phyloP scores from a whole-genome alignment of 805 yeast genomes.

The Wickerhamiella spandovensis region DNA sequence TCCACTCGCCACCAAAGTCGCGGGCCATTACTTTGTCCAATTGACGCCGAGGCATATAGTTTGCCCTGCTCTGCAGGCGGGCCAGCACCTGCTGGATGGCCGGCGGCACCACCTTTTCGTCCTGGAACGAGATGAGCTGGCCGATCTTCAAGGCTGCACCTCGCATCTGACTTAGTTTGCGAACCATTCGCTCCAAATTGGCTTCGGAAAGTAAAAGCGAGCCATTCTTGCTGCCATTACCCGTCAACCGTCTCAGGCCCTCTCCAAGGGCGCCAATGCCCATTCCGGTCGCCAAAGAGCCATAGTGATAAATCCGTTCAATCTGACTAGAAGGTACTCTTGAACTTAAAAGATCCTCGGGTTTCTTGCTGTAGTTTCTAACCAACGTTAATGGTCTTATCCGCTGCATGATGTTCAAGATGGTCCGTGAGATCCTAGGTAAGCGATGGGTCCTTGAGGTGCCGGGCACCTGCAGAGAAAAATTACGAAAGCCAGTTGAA shows the following conservation, averaged over 20 bases:
- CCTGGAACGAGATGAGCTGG: slow-evolving; percentile 94
- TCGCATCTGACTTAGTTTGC: slow-evolving; percentile 82
- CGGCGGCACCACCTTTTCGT: slow-evolving; percentile 65
- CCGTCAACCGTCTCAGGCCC: slow-evolving; percentile 47
- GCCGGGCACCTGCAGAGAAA: neutral
- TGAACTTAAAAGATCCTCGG: slow-evolving; percentile 40
- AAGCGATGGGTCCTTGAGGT: neutral
- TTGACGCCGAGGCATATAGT: slow-evolving; percentile 92
- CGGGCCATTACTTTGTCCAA: slow-evolving; percentile 56
- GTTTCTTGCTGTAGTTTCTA: slow-evolving; percentile 3
- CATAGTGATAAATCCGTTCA: slow-evolving; percentile 87
- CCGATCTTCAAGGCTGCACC: slow-evolving; percentile 98
- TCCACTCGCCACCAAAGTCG: slow-evolving; percentile 76
- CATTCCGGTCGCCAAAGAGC: slow-evolving; percentile 80
- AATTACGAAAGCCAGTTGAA: neutral
- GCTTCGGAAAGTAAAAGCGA: slow-evolving; percentile 58
- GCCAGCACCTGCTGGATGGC: slow-evolving; percentile 72
- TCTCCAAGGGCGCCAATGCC: slow-evolving; percentile 75
- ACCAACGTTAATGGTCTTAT: neutral
- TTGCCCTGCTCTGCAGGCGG: slow-evolving; percentile 85
- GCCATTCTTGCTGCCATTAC: slow-evolving; percentile 24
- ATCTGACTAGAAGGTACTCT: slow-evolving; percentile 78
- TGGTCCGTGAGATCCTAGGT: neutral
- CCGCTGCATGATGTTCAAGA: neutral
- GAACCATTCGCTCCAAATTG: slow-evolving; percentile 78